Percentiles rank a stretch among this genome's conserved stretches.
Evolutionary conservation across 257 asterid species (phyloP).

Genomic region (Solanum megistacrolobum): DNA sequence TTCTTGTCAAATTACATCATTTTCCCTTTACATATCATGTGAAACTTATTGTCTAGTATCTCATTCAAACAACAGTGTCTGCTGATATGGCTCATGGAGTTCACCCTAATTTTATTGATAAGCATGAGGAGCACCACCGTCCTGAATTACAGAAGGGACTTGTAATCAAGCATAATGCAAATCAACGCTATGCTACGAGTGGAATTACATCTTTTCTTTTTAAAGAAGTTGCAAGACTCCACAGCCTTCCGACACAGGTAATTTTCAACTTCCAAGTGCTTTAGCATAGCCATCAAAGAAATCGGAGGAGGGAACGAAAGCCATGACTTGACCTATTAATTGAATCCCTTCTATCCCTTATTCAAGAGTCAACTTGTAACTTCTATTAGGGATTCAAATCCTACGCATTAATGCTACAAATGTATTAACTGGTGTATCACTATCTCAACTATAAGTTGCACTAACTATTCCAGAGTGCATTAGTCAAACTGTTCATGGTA

Average conservation of each 20-base stretch:
- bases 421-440: neutral
- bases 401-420: neutral
- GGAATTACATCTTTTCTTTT: constrained; percentile 92
- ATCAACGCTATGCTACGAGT: constrained; percentile 97
- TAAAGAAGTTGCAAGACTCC: constrained; percentile 78
- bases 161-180: constrained; percentile 95
- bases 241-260: constrained; percentile 90
- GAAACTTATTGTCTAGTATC: neutral
- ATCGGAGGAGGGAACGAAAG: neutral
- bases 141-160: constrained; percentile 93
- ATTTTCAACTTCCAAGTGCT: neutral
- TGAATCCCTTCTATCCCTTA: neutral
- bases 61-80: constrained; percentile 51
- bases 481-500: neutral
- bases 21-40: neutral
- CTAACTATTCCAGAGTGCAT: neutral
- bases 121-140: constrained; percentile 90
- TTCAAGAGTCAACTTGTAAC: neutral
- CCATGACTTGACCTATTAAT: neutral
- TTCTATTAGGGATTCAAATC: neutral
- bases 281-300: neutral
- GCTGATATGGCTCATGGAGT: constrained; percentile 99
- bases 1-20: neutral
- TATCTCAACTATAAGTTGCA: neutral
- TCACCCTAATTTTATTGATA: constrained; percentile 80